Evolutionary conservation across 331 rosid genomes (phyloP), one percentile per base, ranked within the genome.

Genomic region (Acacia concinna): DNA sequence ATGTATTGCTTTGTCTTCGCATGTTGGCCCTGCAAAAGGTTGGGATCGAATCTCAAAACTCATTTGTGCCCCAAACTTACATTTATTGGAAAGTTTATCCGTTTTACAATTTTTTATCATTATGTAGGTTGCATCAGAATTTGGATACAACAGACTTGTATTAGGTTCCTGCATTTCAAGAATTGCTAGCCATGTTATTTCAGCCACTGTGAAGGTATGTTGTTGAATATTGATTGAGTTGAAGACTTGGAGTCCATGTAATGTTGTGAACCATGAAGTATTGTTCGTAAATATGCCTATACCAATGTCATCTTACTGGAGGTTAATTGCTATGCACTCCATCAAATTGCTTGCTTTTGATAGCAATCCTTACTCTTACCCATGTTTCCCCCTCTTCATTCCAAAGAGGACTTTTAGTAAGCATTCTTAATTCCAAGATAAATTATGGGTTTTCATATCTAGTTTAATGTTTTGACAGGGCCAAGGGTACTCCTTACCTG

Each of bases 121-220:
- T 74, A 5, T 83, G 82, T 90, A 94, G 97, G 85, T 90, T 88
- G 98, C 97, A 46, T 81, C 93, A 62, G 89, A 92, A 81, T 89
- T 85, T 66, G 97, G 98, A 64, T 94, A 92, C 85, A 94, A 89
- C 88, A 88, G 95, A 82, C 81, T 94, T 82, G 72, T 94, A 41
- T 60, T 94, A 2, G 98, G 98, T 28, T 88, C 95, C 31, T 94
- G 97, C 84, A 87, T 92, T 51, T 94, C 97, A 7, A 90, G 93
- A 84, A 92, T 94, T 71, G 98, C 97, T 79, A 80, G 89, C 83
- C 97, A 92, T 66, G 97, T 94, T 75, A 64, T 94, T 82, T 82
- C 94, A 7, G 93, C 97, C 56, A 91, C 97, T 27, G 98, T 92
- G 81, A 94, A 94, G 97, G 98, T 92, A 46, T 46, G 52, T 46